Conservation (phyloP, 805 yeast genomes). For the Brettanomyces custersianus region DNA sequence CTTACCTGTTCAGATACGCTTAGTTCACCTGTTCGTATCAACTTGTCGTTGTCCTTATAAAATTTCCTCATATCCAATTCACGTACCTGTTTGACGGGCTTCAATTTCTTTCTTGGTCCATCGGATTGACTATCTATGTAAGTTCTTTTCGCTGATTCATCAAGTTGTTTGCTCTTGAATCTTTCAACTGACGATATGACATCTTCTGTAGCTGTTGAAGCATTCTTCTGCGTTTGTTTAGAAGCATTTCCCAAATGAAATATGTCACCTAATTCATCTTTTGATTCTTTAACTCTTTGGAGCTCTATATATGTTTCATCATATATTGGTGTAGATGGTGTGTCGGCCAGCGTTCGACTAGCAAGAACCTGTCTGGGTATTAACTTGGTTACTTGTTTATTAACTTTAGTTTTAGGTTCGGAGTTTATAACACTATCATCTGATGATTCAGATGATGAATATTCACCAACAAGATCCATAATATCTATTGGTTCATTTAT, state of each 20-base stretch:
- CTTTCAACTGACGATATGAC: no score
- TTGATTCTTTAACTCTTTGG: background rate
- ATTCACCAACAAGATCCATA: constrained; percentile 6
- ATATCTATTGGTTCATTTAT: background rate
- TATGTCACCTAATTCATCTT: no score
- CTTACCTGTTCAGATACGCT: constrained; percentile 14
- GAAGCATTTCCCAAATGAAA: no score
- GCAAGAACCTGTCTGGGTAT: constrained; percentile 1
- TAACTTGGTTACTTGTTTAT: background rate
- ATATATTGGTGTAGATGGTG: background rate
- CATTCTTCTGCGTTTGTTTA: no score
- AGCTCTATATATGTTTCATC: background rate
- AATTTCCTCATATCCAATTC: constrained; percentile 31
- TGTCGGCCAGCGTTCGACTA: no score
- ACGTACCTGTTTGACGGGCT: constrained; percentile 13
- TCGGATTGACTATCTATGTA: no score
- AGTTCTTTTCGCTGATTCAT: no score
- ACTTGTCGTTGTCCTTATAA: constrained; percentile 25
- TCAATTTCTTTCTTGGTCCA: constrained; percentile 5
- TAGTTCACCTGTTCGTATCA: constrained; percentile 25
- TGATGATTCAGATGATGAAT: constrained; percentile 6
- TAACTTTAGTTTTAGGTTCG: no score
- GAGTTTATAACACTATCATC: background rate
- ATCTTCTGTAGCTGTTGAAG: no score
- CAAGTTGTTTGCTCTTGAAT: no score